Evolutionary conservation across 1,284 basidiomycete species (phyloP), one percentile per base, ranked within the genome.

Genomic region (Cryptococcus wingfieldii): DNA sequence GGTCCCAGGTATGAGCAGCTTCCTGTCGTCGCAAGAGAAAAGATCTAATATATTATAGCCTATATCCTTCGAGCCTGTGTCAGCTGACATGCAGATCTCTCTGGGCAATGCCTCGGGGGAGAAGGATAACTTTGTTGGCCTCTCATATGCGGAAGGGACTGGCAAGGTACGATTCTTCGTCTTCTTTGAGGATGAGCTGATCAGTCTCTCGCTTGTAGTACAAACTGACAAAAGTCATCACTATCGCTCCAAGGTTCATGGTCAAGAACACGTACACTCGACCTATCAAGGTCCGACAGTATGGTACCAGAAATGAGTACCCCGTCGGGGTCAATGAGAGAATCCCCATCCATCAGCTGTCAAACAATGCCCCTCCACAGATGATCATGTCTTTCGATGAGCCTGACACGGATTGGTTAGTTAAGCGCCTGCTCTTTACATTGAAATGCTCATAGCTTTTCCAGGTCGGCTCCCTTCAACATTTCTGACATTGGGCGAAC

Each of bases 181-280:
- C 38, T 44, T 31, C 2, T n/a, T 9, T 46, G 13, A 45, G 19
- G 13, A 47, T 8, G 19, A 23, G 34, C 23, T 47, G 19, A 27
- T 10, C 6, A 2, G n/a, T 27, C 27, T 10, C 18, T 14, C n/a
- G 18, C 10, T 10, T 34, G 43, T 72, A 82, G 81, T 98, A 98
- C 78, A 97, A 98, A 74, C 79, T 98, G 47, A 88, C 88, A 28
- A 98, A 98, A 78, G 89, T 98, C 61, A 87, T 98, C 68, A 96
- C 90, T 1, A 79, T 98, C 41, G 82, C 88, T 6, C 96, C 96
- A 13, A 84, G 95, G 28, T 98, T 95, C 80, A 79, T 98, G 60
- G 78, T 98, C 68, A 88, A 88, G 75, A 99, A 98, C 78, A 82
- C 84, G 61, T 82, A 92, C 38, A 68, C 79, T 5, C 83, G 85